Base-by-base conservation (phyloP, 164 flowering plant genomes). In the Aristolochia californica region DNA sequence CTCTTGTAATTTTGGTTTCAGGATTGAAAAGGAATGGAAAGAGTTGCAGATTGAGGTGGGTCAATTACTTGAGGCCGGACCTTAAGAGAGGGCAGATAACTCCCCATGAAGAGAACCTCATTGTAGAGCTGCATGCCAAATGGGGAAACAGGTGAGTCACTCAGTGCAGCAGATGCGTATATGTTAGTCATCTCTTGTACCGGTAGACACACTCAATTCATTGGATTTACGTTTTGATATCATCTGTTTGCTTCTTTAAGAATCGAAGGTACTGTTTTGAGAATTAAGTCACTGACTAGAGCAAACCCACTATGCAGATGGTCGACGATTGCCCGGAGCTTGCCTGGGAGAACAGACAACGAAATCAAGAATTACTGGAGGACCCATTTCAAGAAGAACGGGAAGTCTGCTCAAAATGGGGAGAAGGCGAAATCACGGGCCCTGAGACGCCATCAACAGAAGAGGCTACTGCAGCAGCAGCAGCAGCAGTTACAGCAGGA, bases 11-110 rank as follows among this genome's bases (percentile, higher is more conserved):
- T 52, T 43, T n/a, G 5, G 59, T 23, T 57, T 21, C 68, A 91
- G 98, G 98, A 10, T 49, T 91, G 77, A 88, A 74, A 56, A 85
- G 97, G 72, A 91, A 84, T 71, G 97, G 95, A 5, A 91, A 91
- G 73, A 91, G 97, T 55, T 91, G 97, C 55, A 85, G 98, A 64
- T 56, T 91, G 70, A 81, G 96, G 60, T 91, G 98, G 98, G 96
- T 91, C 66, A 91, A 91, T 62, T 91, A 88, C 56, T 55, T 85
- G 71, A 81, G 96, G 75, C 98, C 98, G 55, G 98, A 86, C 72
- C 84, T 91, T 24, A 91, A 91, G 81, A 84, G 81, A 63, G 96
- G 96, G 1, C 87, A 80, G 66, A 88, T 87, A 15, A 88, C 95
- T 16, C 91, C 95, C 45, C 79, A 81, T 53, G 98, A 88, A 71